phyloP scores from a whole-genome alignment of 176 grass and related monocot species.

The Carex pumila region DNA sequence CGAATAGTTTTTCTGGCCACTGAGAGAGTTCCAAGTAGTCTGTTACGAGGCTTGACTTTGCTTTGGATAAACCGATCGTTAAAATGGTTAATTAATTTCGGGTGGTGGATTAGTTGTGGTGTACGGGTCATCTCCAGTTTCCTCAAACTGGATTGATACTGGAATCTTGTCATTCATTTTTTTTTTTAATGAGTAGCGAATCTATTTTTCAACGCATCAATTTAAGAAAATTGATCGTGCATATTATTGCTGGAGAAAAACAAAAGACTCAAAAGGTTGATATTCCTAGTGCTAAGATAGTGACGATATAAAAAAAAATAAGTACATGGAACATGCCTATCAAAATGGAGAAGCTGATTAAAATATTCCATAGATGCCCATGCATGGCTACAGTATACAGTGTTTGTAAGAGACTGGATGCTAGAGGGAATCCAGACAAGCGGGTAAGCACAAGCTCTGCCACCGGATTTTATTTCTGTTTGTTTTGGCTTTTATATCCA shows the following conservation, averaged over 20 bases:
- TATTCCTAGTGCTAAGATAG: background rate
- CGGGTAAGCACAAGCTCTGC: background rate
- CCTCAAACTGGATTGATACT: background rate
- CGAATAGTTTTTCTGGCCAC: background rate
- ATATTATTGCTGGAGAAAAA: background rate
- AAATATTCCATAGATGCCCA: too few species aligned
- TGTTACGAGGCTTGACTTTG: background rate
- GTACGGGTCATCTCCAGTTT: background rate
- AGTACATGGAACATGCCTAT: background rate
- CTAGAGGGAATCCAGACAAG: background rate
- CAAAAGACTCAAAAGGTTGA: background rate
- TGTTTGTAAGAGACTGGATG: background rate
- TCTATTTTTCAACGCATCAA: background rate
- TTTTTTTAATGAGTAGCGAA: background rate
- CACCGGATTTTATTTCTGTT: background rate
- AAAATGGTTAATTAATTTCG: conserved; percentile 5
- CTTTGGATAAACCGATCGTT: background rate
- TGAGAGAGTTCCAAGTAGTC: background rate
- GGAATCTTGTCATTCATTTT: background rate
- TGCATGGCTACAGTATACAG: background rate
- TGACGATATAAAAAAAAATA: background rate
- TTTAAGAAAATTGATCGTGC: background rate
- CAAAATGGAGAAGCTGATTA: background rate
- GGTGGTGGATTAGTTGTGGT: background rate
- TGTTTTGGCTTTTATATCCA: background rate